These are phyloP conservation scores for Cryptococcus sp. DNA, from an alignment of 1,284 basidiomycete species.

Conservation along the genomic window DNA sequence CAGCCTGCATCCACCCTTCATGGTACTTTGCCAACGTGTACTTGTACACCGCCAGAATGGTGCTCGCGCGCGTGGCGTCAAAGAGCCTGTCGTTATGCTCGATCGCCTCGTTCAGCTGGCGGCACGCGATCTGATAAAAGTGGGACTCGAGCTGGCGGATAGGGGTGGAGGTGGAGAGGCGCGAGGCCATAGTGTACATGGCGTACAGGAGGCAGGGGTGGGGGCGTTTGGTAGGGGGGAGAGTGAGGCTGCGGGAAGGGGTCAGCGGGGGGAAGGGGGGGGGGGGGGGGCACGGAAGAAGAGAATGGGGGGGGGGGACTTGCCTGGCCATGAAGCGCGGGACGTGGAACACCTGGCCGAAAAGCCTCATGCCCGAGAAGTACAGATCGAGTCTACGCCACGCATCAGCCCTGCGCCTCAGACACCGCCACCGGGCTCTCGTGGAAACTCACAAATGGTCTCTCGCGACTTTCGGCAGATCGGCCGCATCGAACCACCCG, in stretches of 20 bases:
- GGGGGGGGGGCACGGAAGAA: too few relatives aligned
- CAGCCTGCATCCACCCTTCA: slow-evolving; percentile 38
- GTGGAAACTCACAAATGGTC: slow-evolving; percentile 38
- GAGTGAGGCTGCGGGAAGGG: slow-evolving; percentile 30
- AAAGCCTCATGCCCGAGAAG: slow-evolving; percentile 33
- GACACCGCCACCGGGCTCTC: too few relatives aligned
- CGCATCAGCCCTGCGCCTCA: slow-evolving; percentile 1
- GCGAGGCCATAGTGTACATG: slow-evolving; percentile 40
- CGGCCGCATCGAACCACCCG: slow-evolving; percentile 43
- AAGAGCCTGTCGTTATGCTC: slow-evolving; percentile 29
- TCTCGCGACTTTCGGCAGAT: slow-evolving; percentile 38
- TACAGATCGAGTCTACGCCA: slow-evolving; percentile 32
- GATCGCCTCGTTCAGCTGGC: slow-evolving; percentile 32
- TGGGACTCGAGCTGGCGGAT: slow-evolving; percentile 35
- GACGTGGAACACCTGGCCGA: slow-evolving; percentile 36
- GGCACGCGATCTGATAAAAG: slow-evolving; percentile 32
- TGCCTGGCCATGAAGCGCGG: slow-evolving; percentile 42
- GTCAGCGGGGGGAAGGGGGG: slow-evolving; percentile 34
- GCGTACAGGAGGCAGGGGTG: slow-evolving; percentile 43
- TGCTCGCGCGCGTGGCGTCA: slow-evolving; percentile 37
- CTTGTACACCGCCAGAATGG: slow-evolving; percentile 38
- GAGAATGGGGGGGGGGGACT: slow-evolving; percentile 25
- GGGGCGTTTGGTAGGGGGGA: slow-evolving; percentile 33
- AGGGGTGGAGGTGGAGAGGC: slow-evolving; percentile 27
- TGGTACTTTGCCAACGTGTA: slow-evolving; percentile 36